Evolutionary conservation across 345 rosid genomes (phyloP), one percentile per base, ranked within the genome.

Genomic region (Excoecaria cochinchinensis): DNA sequence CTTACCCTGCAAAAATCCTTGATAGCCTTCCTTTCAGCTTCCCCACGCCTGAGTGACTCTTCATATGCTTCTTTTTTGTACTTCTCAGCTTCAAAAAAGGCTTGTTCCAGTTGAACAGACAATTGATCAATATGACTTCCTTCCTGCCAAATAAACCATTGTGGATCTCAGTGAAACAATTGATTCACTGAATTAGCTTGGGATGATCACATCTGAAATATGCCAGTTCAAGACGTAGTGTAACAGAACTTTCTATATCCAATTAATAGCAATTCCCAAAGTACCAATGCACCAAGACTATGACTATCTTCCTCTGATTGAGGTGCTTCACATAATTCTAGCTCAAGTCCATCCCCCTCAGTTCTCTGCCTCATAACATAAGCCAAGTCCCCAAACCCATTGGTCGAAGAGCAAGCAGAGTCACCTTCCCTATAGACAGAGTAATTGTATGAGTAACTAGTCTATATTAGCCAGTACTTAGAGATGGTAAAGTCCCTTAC

Each of bases 11-110:
- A 81, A 58, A 79, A 70, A 63, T 85, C 86, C 38, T 82, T 81
- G 55, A 81, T 70, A 10, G 81, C 82, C 12, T 76, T 73, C 71
- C 74, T 86, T 79, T 85, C 85, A 78, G 89, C 86, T 82, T 81
- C 84, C 50, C 67, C 68, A 17, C 86, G 85, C 78, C 79, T 84
- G 44, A 70, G 77, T 42, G 83, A 81, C 85, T 86, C 85, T 77
- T 89, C 87, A 39, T 65, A 82, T 1, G 86, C 83, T 77, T 89
- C 84, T 79, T 71, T 75, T 75, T 82, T 89, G 19, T 70, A 73
- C 61, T 82, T 82, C 60, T 81, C 90, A 79, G 80, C 86, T 62
- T 82, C 87, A 40, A 42, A 24, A 17, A 81, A 50, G 50, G 85
- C 85, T 77, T 78, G 71, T 60, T 84, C 85, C 69, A 89, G 90